These are phyloP conservation scores for Paraconiothyrium sp. DNA, from an alignment of 2,329 filamentous ascomycete species.

Conservation along the genomic window DNA sequence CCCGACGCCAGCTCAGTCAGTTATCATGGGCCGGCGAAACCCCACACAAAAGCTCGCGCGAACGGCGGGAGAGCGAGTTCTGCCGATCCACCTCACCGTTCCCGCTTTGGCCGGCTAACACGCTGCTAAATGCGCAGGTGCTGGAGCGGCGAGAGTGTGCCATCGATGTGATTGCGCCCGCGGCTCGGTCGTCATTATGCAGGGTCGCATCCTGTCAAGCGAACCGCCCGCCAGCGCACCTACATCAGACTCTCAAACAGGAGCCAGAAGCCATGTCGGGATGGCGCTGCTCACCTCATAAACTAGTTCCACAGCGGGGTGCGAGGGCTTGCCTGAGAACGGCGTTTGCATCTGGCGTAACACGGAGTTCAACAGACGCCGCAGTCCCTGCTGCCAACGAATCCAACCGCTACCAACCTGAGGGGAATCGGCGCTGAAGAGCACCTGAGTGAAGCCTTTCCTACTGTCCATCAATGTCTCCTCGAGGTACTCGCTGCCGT, in stretches of 20 bases:
- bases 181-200: slow-evolving; percentile 40
- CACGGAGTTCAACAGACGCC: slow-evolving; percentile 48
- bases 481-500: slow-evolving; percentile 32
- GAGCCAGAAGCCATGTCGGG: slow-evolving; percentile 6
- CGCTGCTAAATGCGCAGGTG: slow-evolving; percentile 31
- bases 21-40: slow-evolving; percentile 11
- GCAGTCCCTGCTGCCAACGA: slow-evolving; percentile 41
- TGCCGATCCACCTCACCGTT: slow-evolving; percentile 37
- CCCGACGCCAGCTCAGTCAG: slow-evolving; percentile 4
- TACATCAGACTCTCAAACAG: neutral
- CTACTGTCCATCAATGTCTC: slow-evolving; percentile 41
- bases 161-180: slow-evolving; percentile 38
- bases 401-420: slow-evolving; percentile 38
- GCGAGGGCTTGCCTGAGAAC: slow-evolving; percentile 19
- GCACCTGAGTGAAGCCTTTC: slow-evolving; percentile 19
- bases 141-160: slow-evolving; percentile 37
- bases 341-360: slow-evolving; percentile 42
- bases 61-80: slow-evolving; percentile 36
- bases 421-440: neutral
- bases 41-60: slow-evolving; percentile 35
- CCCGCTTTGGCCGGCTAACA: slow-evolving; percentile 38
- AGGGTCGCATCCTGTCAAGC: slow-evolving; percentile 29
- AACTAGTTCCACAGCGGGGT: neutral
- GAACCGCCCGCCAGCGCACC: slow-evolving; percentile 15
- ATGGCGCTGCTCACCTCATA: slow-evolving; percentile 12